Conservation (phyloP, 768 basidiomycete species). For the Russula griseocarnosa region DNA sequence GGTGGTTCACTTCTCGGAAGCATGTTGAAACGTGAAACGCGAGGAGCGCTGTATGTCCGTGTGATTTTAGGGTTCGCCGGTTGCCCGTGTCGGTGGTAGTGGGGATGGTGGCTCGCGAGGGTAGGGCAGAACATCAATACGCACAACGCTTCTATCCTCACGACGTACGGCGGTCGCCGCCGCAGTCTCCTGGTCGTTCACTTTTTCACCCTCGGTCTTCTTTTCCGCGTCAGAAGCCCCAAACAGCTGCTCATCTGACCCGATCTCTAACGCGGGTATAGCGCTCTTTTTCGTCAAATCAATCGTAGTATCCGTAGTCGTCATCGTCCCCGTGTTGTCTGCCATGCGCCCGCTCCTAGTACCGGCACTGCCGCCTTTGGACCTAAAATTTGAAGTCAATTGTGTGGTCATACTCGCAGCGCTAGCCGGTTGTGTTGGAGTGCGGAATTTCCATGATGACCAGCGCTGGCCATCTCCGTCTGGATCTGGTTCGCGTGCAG, state of each 20-base stretch:
- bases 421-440: slow-evolving; percentile 6
- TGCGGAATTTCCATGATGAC: slow-evolving; percentile 29
- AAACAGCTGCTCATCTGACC: slow-evolving; percentile 4
- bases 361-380: not conserved
- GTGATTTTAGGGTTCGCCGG: slow-evolving; percentile 7
- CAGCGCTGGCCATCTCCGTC: slow-evolving; percentile 25
- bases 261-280: not conserved
- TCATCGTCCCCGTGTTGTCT: not conserved
- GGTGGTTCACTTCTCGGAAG: not conserved
- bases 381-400: not conserved
- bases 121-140: slow-evolving; percentile 19
- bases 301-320: not conserved
- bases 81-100: not conserved
- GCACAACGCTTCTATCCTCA: slow-evolving; percentile 17
- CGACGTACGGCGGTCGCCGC: not conserved
- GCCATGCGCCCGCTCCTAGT: not conserved
- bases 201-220: not conserved
- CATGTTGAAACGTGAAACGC: not conserved
- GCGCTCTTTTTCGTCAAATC: slow-evolving; percentile 1
- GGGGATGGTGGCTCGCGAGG: not conserved
- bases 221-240: not conserved
- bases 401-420: not conserved
- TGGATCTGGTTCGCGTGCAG: not conserved
- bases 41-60: not conserved
- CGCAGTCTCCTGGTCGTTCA: not conserved